Percentiles rank a stretch among this genome's conserved stretches.
Conservation (phyloP, 345 rosid species). For the Lepidium didymum region DNA sequence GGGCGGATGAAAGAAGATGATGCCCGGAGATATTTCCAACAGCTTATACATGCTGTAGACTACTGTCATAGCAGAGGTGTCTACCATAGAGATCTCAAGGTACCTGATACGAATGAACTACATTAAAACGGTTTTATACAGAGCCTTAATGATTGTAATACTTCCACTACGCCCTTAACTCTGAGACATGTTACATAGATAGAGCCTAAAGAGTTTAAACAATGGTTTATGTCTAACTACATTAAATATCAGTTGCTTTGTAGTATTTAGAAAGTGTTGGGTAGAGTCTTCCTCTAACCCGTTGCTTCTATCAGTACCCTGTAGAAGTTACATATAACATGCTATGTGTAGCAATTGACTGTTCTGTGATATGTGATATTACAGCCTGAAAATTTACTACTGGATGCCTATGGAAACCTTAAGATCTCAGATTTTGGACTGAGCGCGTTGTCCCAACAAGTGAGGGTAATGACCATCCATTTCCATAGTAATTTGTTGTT, state of each 20-base stretch:
- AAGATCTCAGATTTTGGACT: slow-evolving; percentile 96
- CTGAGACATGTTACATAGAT: not conserved
- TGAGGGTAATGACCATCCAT: slow-evolving; percentile 52
- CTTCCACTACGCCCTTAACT: too few species aligned
- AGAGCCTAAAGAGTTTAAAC: not conserved
- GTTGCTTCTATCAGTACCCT: not conserved
- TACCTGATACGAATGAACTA: not conserved
- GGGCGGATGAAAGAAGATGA: slow-evolving; percentile 92
- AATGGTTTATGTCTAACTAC: not conserved
- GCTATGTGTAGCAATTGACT: not conserved
- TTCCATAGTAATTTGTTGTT: not conserved
- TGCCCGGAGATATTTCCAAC: slow-evolving; percentile 91
- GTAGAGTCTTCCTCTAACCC: not conserved
- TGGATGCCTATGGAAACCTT: slow-evolving; percentile 83
- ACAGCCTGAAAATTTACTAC: slow-evolving; percentile 88
- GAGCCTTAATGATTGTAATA: not conserved
- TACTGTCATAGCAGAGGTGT: slow-evolving; percentile 99
- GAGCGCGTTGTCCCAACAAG: slow-evolving; percentile 94
- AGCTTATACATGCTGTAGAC: slow-evolving; percentile 90
- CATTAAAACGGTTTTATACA: not conserved
- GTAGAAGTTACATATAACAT: not conserved
- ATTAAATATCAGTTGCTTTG: too few species aligned
- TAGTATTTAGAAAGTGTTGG: not conserved
- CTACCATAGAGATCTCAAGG: slow-evolving; percentile 96
- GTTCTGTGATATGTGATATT: slow-evolving; percentile 10